These are phyloP conservation scores for Talaromyces piceae DNA, from an alignment of 2,329 filamentous ascomycete genomes.

Conservation along the genomic window DNA sequence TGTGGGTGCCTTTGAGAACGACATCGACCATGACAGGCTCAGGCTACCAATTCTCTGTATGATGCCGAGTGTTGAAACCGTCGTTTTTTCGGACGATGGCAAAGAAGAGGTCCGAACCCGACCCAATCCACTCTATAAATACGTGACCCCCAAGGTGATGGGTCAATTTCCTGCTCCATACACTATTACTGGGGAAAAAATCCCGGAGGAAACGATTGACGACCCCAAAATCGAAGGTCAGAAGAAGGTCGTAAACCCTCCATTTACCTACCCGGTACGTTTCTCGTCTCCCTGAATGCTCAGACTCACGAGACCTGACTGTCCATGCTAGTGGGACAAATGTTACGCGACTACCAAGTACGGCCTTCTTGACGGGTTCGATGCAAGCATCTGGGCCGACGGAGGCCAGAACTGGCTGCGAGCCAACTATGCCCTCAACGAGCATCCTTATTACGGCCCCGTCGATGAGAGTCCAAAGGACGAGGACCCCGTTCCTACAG, in stretches of 20 bases:
- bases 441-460: too few relatives aligned
- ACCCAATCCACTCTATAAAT: slow-evolving; percentile 40
- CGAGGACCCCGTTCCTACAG: too few relatives aligned
- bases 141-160: slow-evolving; percentile 24
- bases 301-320: not conserved
- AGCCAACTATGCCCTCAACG: too few relatives aligned
- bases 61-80: slow-evolving; percentile 16
- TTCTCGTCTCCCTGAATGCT: not conserved
- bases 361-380: not conserved
- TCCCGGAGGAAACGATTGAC: too few relatives aligned
- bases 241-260: not conserved
- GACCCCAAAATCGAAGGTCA: not conserved
- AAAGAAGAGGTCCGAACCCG: slow-evolving; percentile 20
- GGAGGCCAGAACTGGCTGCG: too few relatives aligned
- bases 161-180: too few relatives aligned
- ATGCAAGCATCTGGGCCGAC: slow-evolving; percentile 11
- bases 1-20: too few relatives aligned
- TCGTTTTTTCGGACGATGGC: slow-evolving; percentile 31
- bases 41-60: slow-evolving; percentile 22
- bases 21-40: too few relatives aligned
- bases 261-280: not conserved
- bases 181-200: too few relatives aligned
- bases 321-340: too few relatives aligned
- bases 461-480: too few relatives aligned
- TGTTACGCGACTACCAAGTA: too few relatives aligned